Conservation (phyloP, 345 rosid genomes). For the Laguncularia racemosa region DNA sequence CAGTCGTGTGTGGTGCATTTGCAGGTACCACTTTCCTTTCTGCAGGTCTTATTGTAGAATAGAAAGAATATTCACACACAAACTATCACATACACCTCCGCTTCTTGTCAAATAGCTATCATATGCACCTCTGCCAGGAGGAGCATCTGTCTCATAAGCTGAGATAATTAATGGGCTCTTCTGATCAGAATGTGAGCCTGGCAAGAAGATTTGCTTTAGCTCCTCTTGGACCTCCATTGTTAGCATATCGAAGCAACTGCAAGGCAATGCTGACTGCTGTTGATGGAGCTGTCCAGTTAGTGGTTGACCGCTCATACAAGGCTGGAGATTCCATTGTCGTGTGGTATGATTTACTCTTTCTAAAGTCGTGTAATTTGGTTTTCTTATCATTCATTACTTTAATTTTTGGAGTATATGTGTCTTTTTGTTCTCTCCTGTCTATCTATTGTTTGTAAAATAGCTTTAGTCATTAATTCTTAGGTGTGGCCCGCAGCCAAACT, state of each 20-base stretch:
- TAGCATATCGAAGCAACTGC: constrained; percentile 87
- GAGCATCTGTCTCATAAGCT: too few relatives aligned
- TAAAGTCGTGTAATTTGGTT: constrained; percentile 5
- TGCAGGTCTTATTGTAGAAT: neutral
- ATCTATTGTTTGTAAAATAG: neutral
- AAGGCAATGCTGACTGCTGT: constrained; percentile 87
- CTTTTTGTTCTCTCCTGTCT: constrained; percentile 10
- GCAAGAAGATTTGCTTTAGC: constrained; percentile 97
- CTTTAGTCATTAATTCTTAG: constrained; percentile 20
- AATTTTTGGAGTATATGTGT: neutral
- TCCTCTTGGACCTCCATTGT: constrained; percentile 97
- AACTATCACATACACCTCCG: too few relatives aligned
- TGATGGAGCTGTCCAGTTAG: constrained; percentile 77
- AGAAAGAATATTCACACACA: neutral
- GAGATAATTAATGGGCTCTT: constrained; percentile 1
- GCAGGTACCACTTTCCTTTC: constrained; percentile 40
- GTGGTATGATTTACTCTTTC: constrained; percentile 41
- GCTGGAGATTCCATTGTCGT: constrained; percentile 88
- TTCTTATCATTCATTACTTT: constrained; percentile 6
- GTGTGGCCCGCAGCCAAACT: constrained; percentile 99
- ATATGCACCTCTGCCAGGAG: neutral
- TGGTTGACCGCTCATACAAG: constrained; percentile 79
- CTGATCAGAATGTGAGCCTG: constrained; percentile 81
- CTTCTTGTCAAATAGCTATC: neutral
- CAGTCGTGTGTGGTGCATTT: constrained; percentile 98